Percentiles rank a stretch among this genome's conserved stretches.
Conservation (phyloP, 805 yeast species). For the Wickerhamiella vanderwaltii region DNA sequence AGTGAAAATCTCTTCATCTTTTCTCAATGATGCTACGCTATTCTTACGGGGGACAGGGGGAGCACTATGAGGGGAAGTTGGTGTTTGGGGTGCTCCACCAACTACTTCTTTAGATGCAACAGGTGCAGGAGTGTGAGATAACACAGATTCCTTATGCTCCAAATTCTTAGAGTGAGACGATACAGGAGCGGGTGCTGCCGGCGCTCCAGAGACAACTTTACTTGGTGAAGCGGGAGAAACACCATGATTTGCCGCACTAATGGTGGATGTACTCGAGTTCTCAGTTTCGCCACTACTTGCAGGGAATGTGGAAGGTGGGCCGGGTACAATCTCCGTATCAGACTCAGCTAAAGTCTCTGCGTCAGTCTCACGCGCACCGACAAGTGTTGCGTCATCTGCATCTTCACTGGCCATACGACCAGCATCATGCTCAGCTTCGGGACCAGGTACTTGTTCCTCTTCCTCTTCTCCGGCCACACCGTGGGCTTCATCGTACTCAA, state of each 20-base stretch:
- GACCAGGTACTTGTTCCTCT: not conserved
- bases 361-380: constrained; percentile 6
- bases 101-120: no score
- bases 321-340: not conserved
- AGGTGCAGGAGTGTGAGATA: no score
- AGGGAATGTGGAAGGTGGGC: no score
- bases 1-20: not conserved
- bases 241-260: no score
- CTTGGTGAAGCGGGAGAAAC: no score
- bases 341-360: constrained; percentile 7
- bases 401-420: constrained; percentile 7
- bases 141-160: no score
- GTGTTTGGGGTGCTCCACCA: no score
- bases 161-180: no score
- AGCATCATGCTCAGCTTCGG: not conserved
- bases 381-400: not conserved
- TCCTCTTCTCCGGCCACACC: constrained; percentile 8
- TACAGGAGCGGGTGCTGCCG: no score
- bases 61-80: not conserved
- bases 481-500: constrained; percentile 10
- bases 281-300: no score
- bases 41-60: constrained; percentile 3
- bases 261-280: no score
- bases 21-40: not conserved
- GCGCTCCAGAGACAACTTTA: no score